These are phyloP conservation scores for Paratinospora sagittata DNA, from an alignment of 164 flowering plant species.

Conservation along the genomic window DNA sequence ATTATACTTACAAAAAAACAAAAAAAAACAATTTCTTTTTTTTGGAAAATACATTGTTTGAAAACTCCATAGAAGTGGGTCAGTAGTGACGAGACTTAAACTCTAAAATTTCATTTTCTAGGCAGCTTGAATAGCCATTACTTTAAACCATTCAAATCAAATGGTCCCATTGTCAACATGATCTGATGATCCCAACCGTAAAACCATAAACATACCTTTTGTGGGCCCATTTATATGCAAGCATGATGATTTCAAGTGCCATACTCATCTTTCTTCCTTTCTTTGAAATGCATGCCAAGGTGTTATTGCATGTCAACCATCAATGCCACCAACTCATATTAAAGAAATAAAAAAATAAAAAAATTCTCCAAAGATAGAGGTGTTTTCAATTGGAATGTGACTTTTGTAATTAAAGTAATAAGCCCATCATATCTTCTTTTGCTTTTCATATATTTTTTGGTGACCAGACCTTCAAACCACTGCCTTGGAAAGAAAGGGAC, in stretches of 20 bases:
- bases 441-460: no score
- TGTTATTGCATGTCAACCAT: neutral
- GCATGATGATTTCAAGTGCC: neutral
- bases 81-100: no score
- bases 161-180: neutral
- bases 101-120: no score
- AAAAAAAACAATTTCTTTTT: no score
- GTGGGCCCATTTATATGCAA: neutral
- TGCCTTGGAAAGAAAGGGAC: neutral
- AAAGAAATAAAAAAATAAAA: no score
- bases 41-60: no score
- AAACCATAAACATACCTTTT: no score
- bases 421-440: neutral
- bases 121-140: neutral
- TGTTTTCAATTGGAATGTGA: neutral
- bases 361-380: neutral
- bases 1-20: no score
- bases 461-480: neutral
- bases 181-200: neutral
- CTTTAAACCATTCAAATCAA: neutral
- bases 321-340: neutral
- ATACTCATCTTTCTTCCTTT: no score
- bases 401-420: neutral
- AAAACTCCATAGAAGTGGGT: no score
- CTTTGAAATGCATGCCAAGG: neutral